Conservation (phyloP, 2,329 filamentous ascomycete genomes). For the Fusarium cicatricum region DNA sequence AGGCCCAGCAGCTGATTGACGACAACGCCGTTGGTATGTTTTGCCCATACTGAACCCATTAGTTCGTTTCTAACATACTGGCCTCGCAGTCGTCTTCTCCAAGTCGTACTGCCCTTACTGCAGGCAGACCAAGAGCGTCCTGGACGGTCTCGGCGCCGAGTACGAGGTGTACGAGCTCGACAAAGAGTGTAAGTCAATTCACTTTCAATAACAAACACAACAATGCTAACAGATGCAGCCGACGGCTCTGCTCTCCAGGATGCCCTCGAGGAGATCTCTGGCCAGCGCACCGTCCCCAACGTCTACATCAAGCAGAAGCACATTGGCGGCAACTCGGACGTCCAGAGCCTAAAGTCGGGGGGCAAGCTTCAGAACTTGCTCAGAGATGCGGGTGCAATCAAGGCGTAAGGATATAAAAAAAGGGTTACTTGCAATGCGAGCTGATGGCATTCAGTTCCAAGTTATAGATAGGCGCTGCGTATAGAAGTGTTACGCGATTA, state of each 20-base stretch:
- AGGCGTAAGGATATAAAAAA: constrained; percentile 47
- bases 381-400: constrained; percentile 53
- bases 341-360: constrained; percentile 65
- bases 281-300: constrained; percentile 92
- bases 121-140: constrained; percentile 76
- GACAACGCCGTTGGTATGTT: constrained; percentile 82
- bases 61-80: constrained; percentile 4
- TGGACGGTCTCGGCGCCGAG: constrained; percentile 75
- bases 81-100: constrained; percentile 81
- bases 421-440: constrained; percentile 15
- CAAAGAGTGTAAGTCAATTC: constrained; percentile 72
- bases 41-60: constrained; percentile 10
- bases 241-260: constrained; percentile 86
- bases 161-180: constrained; percentile 85
- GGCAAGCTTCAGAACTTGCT: constrained; percentile 54
- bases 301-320: constrained; percentile 92
- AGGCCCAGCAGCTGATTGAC: constrained; percentile 87
- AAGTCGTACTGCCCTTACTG: constrained; percentile 98
- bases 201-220: background rate
- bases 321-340: constrained; percentile 95
- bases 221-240: constrained; percentile 57
- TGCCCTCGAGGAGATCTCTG: constrained; percentile 80
- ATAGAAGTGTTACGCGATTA: background rate
- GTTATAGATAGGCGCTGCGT: constrained; percentile 28
- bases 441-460: constrained; percentile 34